A percentile compares a stretch with the other conserved stretches of the same genome.
Conservation (phyloP, 1,139 yeast species). For the Eremothecium cymbalariae region DNA sequence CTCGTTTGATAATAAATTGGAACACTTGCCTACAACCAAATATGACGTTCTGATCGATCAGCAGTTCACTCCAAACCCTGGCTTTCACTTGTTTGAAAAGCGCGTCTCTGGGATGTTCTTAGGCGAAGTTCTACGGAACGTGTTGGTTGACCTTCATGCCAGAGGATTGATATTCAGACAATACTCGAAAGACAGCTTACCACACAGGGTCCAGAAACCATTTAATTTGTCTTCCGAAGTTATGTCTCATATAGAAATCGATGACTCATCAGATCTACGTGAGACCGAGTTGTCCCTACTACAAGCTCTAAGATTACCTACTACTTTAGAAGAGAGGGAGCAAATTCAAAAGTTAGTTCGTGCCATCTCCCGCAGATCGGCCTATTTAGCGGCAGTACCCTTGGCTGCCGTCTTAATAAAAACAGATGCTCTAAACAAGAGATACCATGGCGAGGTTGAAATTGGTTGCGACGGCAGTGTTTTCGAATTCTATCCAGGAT, state of each 20-base stretch:
- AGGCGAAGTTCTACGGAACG: slow-evolving; percentile 77
- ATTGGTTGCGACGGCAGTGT: slow-evolving; percentile 94
- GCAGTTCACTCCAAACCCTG: slow-evolving; percentile 65
- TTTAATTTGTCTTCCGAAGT: slow-evolving; percentile 79
- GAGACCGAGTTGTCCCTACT: slow-evolving; percentile 59
- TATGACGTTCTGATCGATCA: slow-evolving; percentile 65
- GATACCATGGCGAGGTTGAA: slow-evolving; percentile 64
- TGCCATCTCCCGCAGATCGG: slow-evolving; percentile 79
- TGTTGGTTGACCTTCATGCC: slow-evolving; percentile 57
- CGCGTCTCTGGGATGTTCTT: slow-evolving; percentile 90
- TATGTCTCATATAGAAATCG: slow-evolving; percentile 74
- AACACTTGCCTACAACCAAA: slow-evolving; percentile 63
- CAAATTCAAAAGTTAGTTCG: slow-evolving; percentile 66
- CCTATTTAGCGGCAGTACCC: slow-evolving; percentile 79
- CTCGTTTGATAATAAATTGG: slow-evolving; percentile 75
- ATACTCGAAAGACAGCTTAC: slow-evolving; percentile 46
- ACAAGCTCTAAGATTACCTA: slow-evolving; percentile 57
- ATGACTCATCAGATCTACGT: slow-evolving; percentile 60
- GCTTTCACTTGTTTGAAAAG: slow-evolving; percentile 86
- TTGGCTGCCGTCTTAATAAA: slow-evolving; percentile 66
- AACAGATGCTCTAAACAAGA: slow-evolving; percentile 46
- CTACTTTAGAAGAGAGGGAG: slow-evolving; percentile 58
- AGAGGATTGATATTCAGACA: slow-evolving; percentile 50
- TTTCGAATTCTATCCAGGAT: slow-evolving; percentile 85
- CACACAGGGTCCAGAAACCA: slow-evolving; percentile 61